Evolutionary conservation across 176 grass and related monocot species (phyloP).

Genomic region (Paspalum notatum): DNA sequence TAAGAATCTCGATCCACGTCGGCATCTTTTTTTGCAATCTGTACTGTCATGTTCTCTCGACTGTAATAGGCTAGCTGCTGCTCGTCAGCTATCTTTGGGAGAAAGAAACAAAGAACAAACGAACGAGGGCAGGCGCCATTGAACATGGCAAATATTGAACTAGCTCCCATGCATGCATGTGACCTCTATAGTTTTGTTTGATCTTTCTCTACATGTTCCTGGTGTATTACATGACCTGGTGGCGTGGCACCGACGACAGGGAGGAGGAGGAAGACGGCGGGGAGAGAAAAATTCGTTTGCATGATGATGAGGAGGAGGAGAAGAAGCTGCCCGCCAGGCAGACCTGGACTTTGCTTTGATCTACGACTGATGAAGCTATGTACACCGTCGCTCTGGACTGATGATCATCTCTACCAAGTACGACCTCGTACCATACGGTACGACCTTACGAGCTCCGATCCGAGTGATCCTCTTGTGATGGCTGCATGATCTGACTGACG

Average conservation of each 20-base stretch:
- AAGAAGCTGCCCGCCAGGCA: constrained; percentile 13
- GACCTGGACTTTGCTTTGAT: constrained; percentile 25
- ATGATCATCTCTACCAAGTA: background rate
- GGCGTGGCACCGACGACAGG: background rate
- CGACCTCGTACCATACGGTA: background rate
- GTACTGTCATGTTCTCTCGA: constrained; percentile 20
- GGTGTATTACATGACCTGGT: constrained; percentile 44
- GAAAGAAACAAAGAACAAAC: background rate
- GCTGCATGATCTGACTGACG: no score
- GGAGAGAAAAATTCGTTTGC: constrained; percentile 6
- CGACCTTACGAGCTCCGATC: background rate
- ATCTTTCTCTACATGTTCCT: constrained; percentile 41
- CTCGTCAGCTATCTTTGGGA: background rate
- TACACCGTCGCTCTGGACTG: constrained; percentile 25
- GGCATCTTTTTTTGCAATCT: background rate
- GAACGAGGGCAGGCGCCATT: background rate
- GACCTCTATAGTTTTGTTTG: constrained; percentile 41
- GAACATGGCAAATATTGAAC: background rate
- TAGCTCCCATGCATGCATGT: constrained; percentile 19
- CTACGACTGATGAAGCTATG: constrained; percentile 43
- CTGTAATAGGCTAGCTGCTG: background rate
- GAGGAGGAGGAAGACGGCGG: background rate
- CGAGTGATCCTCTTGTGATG: constrained; percentile 31
- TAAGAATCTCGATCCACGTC: constrained; percentile 43
- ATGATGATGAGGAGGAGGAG: background rate